phyloP scores from a whole-genome alignment of 768 basidiomycete species.

The Hericium coralloides region DNA sequence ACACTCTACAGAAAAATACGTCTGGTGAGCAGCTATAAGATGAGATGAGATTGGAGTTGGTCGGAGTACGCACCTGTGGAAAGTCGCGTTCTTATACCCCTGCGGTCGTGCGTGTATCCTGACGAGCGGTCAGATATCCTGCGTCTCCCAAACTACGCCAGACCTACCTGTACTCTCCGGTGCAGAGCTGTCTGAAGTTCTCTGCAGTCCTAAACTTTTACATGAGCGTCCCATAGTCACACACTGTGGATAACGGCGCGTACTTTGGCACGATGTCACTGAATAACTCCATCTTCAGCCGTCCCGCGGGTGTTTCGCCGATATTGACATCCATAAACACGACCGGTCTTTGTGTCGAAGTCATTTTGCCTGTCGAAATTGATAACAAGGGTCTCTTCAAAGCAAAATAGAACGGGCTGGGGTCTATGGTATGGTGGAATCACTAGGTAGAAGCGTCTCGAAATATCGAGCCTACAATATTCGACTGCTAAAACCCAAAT shows the following conservation, averaged over 20 bases:
- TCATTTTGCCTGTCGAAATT: slow-evolving; percentile 3
- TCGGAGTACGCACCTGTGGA: slow-evolving; percentile 59
- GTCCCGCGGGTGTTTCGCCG: slow-evolving; percentile 90
- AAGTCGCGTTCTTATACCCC: slow-evolving; percentile 86
- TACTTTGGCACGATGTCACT: slow-evolving; percentile 94
- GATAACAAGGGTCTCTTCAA: not conserved
- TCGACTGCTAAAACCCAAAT: not conserved
- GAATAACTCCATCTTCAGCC: slow-evolving; percentile 97
- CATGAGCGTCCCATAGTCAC: slow-evolving; percentile 1
- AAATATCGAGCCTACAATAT: not conserved
- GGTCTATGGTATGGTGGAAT: not conserved
- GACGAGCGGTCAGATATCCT: slow-evolving; percentile 6
- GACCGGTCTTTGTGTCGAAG: slow-evolving; percentile 57
- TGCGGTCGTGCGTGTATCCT: slow-evolving; percentile 81
- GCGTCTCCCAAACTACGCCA: not conserved
- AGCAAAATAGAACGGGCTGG: not conserved
- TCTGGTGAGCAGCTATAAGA: slow-evolving; percentile 18
- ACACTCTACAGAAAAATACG: slow-evolving; percentile 50
- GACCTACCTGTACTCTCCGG: slow-evolving; percentile 85
- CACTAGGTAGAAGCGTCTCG: not conserved
- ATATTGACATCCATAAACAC: slow-evolving; percentile 98
- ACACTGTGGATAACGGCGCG: slow-evolving; percentile 17
- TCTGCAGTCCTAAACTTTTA: slow-evolving; percentile 71
- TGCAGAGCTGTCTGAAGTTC: slow-evolving; percentile 95
- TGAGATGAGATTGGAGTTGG: slow-evolving; percentile 11